Evolutionary conservation across 148 eudicot genomes (phyloP), one percentile per base, ranked within the genome.

Genomic region (Camellia granthamiana): DNA sequence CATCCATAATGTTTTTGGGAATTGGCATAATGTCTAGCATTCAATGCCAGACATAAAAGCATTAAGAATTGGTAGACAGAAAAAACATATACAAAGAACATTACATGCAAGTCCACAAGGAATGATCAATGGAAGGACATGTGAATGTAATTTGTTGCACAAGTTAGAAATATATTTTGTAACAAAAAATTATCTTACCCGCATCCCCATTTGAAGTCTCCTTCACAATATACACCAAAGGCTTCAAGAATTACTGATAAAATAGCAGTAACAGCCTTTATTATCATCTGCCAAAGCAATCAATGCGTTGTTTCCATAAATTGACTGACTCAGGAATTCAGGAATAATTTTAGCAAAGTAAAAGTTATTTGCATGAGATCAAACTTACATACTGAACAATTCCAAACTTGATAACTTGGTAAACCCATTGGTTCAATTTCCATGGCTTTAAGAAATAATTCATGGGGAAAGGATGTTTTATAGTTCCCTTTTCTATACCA

Each of bases 371-470:
- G 59, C 52, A 64, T 78, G 76, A 69, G 38, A 16, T 75, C 41
- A 60, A 79, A 91, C 98, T 90, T 92, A 97, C 99, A 91, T 97
- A 97, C 82, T 97, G 99, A 81, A 97, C 95, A 83, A 97, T 91
- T 84, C 98, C 99, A 76, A 91, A 85, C 86, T 94, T 97, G 88
- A 97, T 91, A 77, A 94, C 91, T 91, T 92, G 94, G 88, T 89
- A 97, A 84, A 97, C 86, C 99, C 96, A 89, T 44, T 79, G 84
- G 80, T 90, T 94, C 81, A 97, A 89, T 85, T 79, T 89, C 99
- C 99, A 97, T 75, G 99, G 99, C 81, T 89, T 91, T 60, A 94
- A 73, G 79, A 97, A 83, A 70, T 84, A 86, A 78, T 87, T 97
- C 92, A 97, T 83, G 13, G 99, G 99, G 88, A 97, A 97, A 70